Evolutionary conservation across 495 filamentous ascomycete genomes (phyloP).

Genomic region (Annulohypoxylon maeteangense): DNA sequence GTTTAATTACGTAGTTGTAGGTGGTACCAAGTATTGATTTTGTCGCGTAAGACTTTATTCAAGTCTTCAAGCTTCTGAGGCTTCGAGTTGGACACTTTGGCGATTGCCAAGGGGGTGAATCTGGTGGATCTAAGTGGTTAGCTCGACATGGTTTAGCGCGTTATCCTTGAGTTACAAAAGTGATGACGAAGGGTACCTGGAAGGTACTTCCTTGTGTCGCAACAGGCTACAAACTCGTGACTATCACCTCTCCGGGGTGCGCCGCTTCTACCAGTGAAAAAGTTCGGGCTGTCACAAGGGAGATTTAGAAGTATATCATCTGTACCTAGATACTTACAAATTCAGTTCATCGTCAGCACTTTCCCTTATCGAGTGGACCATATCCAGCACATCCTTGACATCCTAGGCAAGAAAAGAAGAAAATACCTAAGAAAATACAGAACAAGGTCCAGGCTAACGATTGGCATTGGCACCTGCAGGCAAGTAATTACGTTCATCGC

Average conservation of each 20-base stretch:
- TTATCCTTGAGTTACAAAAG: slow-evolving; percentile 11
- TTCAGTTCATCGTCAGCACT: slow-evolving; percentile 10
- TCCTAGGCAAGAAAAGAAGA: not conserved
- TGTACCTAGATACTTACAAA: slow-evolving; percentile 17
- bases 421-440: not conserved
- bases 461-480: slow-evolving; percentile 28
- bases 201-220: slow-evolving; percentile 27
- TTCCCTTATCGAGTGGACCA: slow-evolving; percentile 32
- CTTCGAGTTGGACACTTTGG: slow-evolving; percentile 48
- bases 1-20: not conserved
- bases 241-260: slow-evolving; percentile 29
- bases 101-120: slow-evolving; percentile 38
- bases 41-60: not conserved
- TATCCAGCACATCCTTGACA: slow-evolving; percentile 5
- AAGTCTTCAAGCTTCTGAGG: slow-evolving; percentile 10
- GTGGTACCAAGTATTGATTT: not conserved
- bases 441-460: slow-evolving; percentile 9
- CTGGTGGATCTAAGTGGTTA: slow-evolving; percentile 22
- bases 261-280: not conserved
- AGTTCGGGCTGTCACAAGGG: slow-evolving; percentile 13
- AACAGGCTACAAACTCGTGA: slow-evolving; percentile 32
- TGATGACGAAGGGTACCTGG: slow-evolving; percentile 13
- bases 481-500: slow-evolving; percentile 31
- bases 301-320: not conserved
- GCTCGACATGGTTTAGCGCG: slow-evolving; percentile 36